phyloP scores from a whole-genome alignment of 495 filamentous ascomycete species.

The Sphaerosporella brunnea region DNA sequence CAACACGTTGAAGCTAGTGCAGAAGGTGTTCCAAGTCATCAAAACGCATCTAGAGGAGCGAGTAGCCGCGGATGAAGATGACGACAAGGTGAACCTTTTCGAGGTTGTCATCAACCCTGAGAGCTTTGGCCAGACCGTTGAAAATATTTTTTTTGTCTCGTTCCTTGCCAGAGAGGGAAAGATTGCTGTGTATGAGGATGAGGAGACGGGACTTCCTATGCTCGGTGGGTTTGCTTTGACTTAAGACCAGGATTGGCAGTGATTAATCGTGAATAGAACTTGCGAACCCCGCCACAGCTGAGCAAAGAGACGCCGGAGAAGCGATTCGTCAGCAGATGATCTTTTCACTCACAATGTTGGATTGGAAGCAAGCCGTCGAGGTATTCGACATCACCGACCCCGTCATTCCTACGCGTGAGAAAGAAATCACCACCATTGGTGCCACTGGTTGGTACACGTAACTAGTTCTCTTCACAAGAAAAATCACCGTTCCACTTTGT shows the following conservation, averaged over 20 bases:
- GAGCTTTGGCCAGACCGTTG: conserved; percentile 87
- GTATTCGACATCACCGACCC: conserved; percentile 50
- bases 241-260: neutral
- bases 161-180: conserved; percentile 82
- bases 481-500: too few species aligned
- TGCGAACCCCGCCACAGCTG: conserved; percentile 13
- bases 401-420: conserved; percentile 66
- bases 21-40: conserved; percentile 38
- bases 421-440: conserved; percentile 14
- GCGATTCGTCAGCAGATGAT: conserved; percentile 17
- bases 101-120: conserved; percentile 71
- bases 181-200: conserved; percentile 29
- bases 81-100: conserved; percentile 51
- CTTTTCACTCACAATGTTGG: conserved; percentile 23
- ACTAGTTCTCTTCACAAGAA: too few species aligned
- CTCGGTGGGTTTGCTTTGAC: conserved; percentile 27
- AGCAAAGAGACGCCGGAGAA: conserved; percentile 8
- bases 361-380: conserved; percentile 57
- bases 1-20: conserved; percentile 51
- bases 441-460: conserved; percentile 23
- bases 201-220: conserved; percentile 33
- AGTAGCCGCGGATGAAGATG: conserved; percentile 28
- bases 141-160: conserved; percentile 93
- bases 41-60: conserved; percentile 10
- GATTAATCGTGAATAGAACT: conserved; percentile 7